These are phyloP conservation scores for Boletus nobilissimus DNA, from an alignment of 1,284 basidiomycete species.

Conservation along the genomic window DNA sequence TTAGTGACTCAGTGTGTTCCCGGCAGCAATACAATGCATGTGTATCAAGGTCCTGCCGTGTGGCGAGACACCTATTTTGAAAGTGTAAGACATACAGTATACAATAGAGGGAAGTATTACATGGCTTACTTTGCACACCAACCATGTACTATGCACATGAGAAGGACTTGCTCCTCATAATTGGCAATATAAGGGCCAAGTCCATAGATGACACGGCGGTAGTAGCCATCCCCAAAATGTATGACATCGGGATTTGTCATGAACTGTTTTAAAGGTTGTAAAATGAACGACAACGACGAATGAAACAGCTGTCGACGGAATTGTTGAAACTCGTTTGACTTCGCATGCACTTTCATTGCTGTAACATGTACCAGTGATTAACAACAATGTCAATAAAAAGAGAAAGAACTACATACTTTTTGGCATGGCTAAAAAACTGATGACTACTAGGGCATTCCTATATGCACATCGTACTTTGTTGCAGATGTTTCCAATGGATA, in stretches of 20 bases:
- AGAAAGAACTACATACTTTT: conserved; percentile 34
- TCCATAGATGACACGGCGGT: background rate
- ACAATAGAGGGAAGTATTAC: background rate
- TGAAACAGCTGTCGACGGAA: background rate
- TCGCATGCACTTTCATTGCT: background rate
- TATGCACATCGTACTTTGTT: conserved; percentile 47
- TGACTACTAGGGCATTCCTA: conserved; percentile 38
- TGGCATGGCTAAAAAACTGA: conserved; percentile 49
- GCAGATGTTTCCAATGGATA: conserved; percentile 45
- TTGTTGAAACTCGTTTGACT: background rate
- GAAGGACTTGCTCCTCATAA: conserved; percentile 21
- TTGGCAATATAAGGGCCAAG: conserved; percentile 22
- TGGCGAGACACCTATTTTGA: background rate
- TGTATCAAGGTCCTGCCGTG: background rate
- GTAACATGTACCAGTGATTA: background rate
- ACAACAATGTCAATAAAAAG: background rate
- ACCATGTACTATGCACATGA: conserved; percentile 2
- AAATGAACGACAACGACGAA: background rate
- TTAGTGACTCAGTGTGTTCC: background rate
- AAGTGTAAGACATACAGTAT: background rate
- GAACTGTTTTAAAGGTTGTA: background rate
- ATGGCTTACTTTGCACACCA: conserved; percentile 11
- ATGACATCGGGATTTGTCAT: background rate
- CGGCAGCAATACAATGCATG: background rate
- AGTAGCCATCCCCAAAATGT: conserved; percentile 1